Evolutionary conservation across 2,329 filamentous ascomycete genomes (phyloP).

Genomic region (Claviceps spartinae): DNA sequence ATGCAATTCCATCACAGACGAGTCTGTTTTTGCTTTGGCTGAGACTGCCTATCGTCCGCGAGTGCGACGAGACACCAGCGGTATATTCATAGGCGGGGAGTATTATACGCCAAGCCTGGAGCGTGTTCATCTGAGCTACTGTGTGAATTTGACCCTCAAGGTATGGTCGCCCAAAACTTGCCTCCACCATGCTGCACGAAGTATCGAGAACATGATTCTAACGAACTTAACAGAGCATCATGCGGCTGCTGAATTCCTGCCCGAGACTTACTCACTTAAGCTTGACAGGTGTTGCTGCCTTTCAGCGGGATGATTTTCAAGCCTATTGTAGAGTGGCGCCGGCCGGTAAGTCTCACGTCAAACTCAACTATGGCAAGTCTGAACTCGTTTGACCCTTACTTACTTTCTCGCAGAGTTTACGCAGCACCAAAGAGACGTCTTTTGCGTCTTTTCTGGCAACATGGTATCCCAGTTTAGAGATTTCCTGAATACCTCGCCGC

Average conservation of each 20-base stretch:
- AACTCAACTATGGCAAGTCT: background rate
- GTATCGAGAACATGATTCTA: background rate
- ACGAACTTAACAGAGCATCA: constrained; percentile 55
- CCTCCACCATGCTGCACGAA: background rate
- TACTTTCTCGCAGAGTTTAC: constrained; percentile 60
- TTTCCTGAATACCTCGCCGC: constrained; percentile 51
- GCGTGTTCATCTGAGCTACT: constrained; percentile 92
- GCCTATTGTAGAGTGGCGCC: constrained; percentile 79
- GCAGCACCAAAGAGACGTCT: constrained; percentile 85
- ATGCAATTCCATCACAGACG: constrained; percentile 79
- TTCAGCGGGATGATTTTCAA: constrained; percentile 73
- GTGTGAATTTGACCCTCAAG: constrained; percentile 66
- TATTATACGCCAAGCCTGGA: constrained; percentile 58
- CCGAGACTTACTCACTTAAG: constrained; percentile 87
- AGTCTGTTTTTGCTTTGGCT: constrained; percentile 74
- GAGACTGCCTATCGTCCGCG: constrained; percentile 46
- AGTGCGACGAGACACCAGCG: constrained; percentile 33
- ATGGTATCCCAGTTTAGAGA: constrained; percentile 67
- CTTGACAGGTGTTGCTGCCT: constrained; percentile 84
- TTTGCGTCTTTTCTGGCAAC: constrained; percentile 89
- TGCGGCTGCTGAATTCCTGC: constrained; percentile 78
- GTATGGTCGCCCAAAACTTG: constrained; percentile 34
- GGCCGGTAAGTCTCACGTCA: constrained; percentile 34
- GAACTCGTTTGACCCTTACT: background rate
- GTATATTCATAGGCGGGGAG: constrained; percentile 34